A percentile compares a stretch with the other conserved stretches of the same genome.
These are phyloP conservation scores for Eucalyptus marginata DNA, from an alignment of 345 rosid species.

Conservation along the genomic window DNA sequence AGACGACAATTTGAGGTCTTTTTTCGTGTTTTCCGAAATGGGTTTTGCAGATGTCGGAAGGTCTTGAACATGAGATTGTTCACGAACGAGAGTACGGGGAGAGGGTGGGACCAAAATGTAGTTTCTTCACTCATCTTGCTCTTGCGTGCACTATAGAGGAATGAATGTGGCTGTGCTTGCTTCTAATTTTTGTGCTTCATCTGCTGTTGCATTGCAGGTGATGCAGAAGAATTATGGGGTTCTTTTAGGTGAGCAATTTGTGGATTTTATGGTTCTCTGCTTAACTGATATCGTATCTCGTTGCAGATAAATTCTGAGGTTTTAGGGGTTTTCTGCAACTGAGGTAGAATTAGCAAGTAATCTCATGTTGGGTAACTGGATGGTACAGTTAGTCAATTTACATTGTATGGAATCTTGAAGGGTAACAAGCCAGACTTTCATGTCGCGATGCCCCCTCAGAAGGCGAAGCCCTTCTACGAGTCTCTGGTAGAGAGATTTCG, in stretches of 20 bases:
- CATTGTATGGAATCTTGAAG: constrained; percentile 81
- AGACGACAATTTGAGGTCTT: background rate
- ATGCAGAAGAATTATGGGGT: constrained; percentile 71
- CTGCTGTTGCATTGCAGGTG: constrained; percentile 38
- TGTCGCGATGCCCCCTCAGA: constrained; percentile 84
- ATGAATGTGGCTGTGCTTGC: background rate
- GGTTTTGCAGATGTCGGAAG: constrained; percentile 58
- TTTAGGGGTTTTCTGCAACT: background rate
- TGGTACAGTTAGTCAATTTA: constrained; percentile 80
- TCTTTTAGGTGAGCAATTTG: constrained; percentile 36
- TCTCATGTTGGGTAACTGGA: background rate
- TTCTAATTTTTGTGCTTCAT: background rate
- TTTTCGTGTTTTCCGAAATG: background rate
- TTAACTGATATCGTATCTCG: background rate
- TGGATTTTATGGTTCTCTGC: background rate
- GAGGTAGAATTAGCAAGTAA: background rate
- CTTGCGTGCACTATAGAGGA: background rate
- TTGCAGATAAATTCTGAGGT: background rate
- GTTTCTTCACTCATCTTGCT: background rate
- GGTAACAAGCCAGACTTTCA: constrained; percentile 99
- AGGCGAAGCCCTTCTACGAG: constrained; percentile 67
- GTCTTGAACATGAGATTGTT: constrained; percentile 84
- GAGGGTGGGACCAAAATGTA: constrained; percentile 88
- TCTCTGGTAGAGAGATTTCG: constrained; percentile 51
- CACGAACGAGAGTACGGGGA: constrained; percentile 62